These are phyloP conservation scores for Globisporangium uncinulatum DNA, from an alignment of 352 stramenopile species.

Conservation along the genomic window DNA sequence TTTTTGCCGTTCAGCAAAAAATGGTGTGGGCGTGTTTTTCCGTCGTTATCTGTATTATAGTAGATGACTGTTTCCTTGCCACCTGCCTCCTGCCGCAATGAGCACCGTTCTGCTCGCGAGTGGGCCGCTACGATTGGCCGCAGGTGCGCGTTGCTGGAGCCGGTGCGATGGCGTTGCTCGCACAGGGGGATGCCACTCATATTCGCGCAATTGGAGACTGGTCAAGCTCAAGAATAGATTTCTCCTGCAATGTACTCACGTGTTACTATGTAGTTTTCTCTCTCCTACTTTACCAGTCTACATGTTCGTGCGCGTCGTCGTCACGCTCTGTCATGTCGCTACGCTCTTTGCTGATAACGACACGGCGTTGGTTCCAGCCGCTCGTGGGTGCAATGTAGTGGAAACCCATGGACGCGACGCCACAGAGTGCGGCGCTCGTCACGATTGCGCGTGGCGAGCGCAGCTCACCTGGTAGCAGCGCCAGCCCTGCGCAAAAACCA, in stretches of 20 bases:
- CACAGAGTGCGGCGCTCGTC: constrained; percentile 41
- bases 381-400: constrained; percentile 48
- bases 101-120: background rate
- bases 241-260: too few species aligned
- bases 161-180: constrained; percentile 43
- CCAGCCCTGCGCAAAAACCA: constrained; percentile 52
- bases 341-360: background rate
- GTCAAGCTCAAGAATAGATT: background rate
- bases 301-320: background rate
- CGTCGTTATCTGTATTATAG: too few species aligned
- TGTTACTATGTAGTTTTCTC: too few species aligned
- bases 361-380: constrained; percentile 17
- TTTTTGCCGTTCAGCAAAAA: too few species aligned
- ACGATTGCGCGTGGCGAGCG: constrained; percentile 35
- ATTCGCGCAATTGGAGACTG: background rate
- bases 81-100: background rate
- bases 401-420: constrained; percentile 46
- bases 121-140: constrained; percentile 1
- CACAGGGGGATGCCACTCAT: constrained; percentile 18
- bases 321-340: background rate
- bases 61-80: too few species aligned
- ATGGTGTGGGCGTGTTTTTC: too few species aligned
- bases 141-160: constrained; percentile 43
- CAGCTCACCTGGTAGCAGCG: constrained; percentile 40
- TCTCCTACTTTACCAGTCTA: background rate